Conservation (phyloP, 2,329 filamentous ascomycete genomes). For the Fusarium continuum region DNA sequence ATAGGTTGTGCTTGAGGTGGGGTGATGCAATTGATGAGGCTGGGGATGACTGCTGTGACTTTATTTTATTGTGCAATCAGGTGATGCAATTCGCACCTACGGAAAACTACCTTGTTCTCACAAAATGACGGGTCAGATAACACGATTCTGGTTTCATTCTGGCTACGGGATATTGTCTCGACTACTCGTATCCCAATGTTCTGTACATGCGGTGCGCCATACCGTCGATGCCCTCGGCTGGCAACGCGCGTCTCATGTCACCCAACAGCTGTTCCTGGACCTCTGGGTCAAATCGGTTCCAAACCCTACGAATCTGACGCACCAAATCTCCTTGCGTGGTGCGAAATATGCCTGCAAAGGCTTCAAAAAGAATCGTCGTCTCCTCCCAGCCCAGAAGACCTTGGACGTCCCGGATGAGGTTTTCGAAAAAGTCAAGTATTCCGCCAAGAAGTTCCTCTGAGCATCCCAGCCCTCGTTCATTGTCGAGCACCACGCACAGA, state of each 20-base stretch:
- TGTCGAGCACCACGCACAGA: slow-evolving; percentile 44
- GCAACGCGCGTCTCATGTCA: slow-evolving; percentile 26
- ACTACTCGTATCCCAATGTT: slow-evolving; percentile 21
- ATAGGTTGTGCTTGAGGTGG: slow-evolving; percentile 31
- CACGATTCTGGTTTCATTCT: neutral
- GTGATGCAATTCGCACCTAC: slow-evolving; percentile 16
- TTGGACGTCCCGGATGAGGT: slow-evolving; percentile 35
- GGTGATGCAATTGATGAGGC: slow-evolving; percentile 36
- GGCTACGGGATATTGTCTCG: neutral
- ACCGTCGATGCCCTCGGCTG: slow-evolving; percentile 14
- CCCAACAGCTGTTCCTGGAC: slow-evolving; percentile 30
- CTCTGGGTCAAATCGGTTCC: slow-evolving; percentile 35
- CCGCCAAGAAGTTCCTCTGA: slow-evolving; percentile 37
- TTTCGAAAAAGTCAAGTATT: slow-evolving; percentile 40
- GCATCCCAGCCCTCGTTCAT: slow-evolving; percentile 42
- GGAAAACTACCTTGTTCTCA: slow-evolving; percentile 2
- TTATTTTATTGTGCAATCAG: slow-evolving; percentile 32
- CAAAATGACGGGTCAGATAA: slow-evolving; percentile 15
- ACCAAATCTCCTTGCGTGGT: slow-evolving; percentile 4
- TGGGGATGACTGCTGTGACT: slow-evolving; percentile 24
- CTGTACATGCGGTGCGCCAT: slow-evolving; percentile 37
- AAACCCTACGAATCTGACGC: slow-evolving; percentile 31
- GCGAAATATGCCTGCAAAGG: slow-evolving; percentile 38
- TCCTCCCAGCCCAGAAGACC: slow-evolving; percentile 16
- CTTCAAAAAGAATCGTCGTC: slow-evolving; percentile 34